Evolutionary conservation across 495 filamentous ascomycete genomes (phyloP), one percentile per base, ranked within the genome.

Genomic region (Tuber brumale): DNA sequence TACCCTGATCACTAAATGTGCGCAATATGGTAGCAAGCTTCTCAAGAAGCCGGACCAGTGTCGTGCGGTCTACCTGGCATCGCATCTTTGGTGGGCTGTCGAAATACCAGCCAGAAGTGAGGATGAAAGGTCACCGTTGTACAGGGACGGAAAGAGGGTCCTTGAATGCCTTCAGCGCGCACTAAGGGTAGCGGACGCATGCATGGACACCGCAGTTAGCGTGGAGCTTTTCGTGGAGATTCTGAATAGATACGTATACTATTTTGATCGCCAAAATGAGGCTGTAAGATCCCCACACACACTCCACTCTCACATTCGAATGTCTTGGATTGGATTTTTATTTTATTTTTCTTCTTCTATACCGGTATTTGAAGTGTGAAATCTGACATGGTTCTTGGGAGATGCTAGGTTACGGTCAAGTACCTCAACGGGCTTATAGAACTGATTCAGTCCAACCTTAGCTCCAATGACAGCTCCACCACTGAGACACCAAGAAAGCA

Each of bases 141-240:
- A 98, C 84, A 95, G 95, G 66, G 95, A 99, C 80, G 96, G 96
- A 23, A 98, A 98, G 85, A 90, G 95, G 46, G 95, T 99, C 10
- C 88, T 99, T 21, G 95, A 99, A 84, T 99, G 95, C 83, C 87
- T 99, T 23, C 95, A 98, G 84, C 92, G 95, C 74, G 96, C 95
- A 31, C 90, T 98, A 35, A 92, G 95, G 71, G 95, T 99, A 12
- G 95, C 95, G 3, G 95, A 99, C 84, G 95, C 95, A 9, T 99
- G 95, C 85, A 99, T 99, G 95, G 95, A 99, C 84, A 94, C 94
- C n/a, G 94, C 94, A 14, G 97, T 97, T 3, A 97, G 93, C 4
- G 94, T 98, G 39, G 95, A 99, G 85, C 87, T 99, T 61, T 99
- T 99, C 82, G 95, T 99, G 71, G 95, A 99, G 85, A 98, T 99